Conservation (phyloP, 257 asterid species). For the Linaria vulgaris region DNA sequence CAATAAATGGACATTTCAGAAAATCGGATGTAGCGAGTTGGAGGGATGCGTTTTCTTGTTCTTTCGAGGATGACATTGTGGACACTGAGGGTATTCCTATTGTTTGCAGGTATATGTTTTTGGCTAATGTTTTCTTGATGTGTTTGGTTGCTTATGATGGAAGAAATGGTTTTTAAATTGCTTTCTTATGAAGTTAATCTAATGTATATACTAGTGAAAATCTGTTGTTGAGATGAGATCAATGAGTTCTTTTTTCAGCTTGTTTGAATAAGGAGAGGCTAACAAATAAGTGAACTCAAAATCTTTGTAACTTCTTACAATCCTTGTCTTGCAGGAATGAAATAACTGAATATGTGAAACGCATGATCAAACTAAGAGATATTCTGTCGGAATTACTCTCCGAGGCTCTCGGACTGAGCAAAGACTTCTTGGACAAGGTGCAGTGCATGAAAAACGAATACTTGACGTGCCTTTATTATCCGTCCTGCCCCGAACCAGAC, state of each 20-base stretch:
- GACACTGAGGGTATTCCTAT: constrained; percentile 47
- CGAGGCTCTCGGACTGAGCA: constrained; percentile 57
- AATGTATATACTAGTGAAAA: too few species aligned
- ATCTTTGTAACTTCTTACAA: too few species aligned
- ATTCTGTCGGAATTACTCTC: constrained; percentile 50
- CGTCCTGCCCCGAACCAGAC: constrained; percentile 72
- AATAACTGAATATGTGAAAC: constrained; percentile 52
- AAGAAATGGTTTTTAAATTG: neutral
- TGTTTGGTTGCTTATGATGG: neutral
- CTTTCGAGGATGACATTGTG: constrained; percentile 39
- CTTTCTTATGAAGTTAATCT: too few species aligned
- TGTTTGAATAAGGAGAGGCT: too few species aligned
- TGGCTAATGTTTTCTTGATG: neutral
- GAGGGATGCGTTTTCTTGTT: constrained; percentile 70
- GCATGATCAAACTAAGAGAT: constrained; percentile 44
- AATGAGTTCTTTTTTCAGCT: too few species aligned
- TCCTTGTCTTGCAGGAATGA: constrained; percentile 41
- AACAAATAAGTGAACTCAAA: too few species aligned
- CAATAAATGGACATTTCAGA: constrained; percentile 43
- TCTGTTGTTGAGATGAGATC: too few species aligned
- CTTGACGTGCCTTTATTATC: constrained; percentile 59
- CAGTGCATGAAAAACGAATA: constrained; percentile 52
- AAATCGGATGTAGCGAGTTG: constrained; percentile 50
- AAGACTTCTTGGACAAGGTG: constrained; percentile 35
- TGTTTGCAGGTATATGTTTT: constrained; percentile 50